These are phyloP conservation scores for Neofusicoccum umdonicola DNA, from an alignment of 2,329 filamentous ascomycete genomes.

Conservation along the genomic window DNA sequence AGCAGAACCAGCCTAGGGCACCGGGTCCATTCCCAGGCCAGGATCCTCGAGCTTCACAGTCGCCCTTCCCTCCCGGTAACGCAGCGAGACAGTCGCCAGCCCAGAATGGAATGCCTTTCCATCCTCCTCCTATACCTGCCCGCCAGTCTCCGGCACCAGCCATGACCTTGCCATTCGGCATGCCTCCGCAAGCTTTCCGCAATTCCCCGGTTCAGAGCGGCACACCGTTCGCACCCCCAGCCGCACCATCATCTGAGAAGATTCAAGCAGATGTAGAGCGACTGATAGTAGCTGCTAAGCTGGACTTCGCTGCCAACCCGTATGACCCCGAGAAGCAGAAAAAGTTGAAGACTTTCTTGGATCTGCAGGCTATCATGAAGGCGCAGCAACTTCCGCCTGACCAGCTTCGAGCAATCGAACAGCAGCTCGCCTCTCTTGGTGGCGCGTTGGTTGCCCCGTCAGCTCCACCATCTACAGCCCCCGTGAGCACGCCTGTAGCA, in stretches of 20 bases:
- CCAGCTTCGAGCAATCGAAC: slow-evolving; percentile 79
- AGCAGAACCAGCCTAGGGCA: slow-evolving; percentile 50
- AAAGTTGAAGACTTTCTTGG: slow-evolving; percentile 79
- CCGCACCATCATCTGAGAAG: slow-evolving; percentile 55
- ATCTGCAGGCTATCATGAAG: slow-evolving; percentile 78
- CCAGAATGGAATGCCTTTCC: slow-evolving; percentile 28
- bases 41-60: slow-evolving; percentile 7
- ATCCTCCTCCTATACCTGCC: slow-evolving; percentile 27
- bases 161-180: slow-evolving; percentile 11
- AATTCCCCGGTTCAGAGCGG: slow-evolving; percentile 14
- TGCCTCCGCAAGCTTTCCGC: slow-evolving; percentile 16
- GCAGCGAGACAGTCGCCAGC: slow-evolving; percentile 21
- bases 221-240: slow-evolving; percentile 32
- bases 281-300: slow-evolving; percentile 70
- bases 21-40: slow-evolving; percentile 3
- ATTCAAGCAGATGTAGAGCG: slow-evolving; percentile 81
- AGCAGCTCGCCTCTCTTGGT: slow-evolving; percentile 75
- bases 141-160: slow-evolving; percentile 35
- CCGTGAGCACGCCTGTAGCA: slow-evolving; percentile 29
- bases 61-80: slow-evolving; percentile 7
- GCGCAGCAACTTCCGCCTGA: slow-evolving; percentile 74
- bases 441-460: slow-evolving; percentile 22
- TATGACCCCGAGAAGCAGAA: slow-evolving; percentile 73
- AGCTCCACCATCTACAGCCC: slow-evolving; percentile 24
- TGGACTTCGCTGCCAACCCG: slow-evolving; percentile 72